phyloP scores from a whole-genome alignment of 2,329 filamentous ascomycete genomes.

The Biscogniauxia sp. region DNA sequence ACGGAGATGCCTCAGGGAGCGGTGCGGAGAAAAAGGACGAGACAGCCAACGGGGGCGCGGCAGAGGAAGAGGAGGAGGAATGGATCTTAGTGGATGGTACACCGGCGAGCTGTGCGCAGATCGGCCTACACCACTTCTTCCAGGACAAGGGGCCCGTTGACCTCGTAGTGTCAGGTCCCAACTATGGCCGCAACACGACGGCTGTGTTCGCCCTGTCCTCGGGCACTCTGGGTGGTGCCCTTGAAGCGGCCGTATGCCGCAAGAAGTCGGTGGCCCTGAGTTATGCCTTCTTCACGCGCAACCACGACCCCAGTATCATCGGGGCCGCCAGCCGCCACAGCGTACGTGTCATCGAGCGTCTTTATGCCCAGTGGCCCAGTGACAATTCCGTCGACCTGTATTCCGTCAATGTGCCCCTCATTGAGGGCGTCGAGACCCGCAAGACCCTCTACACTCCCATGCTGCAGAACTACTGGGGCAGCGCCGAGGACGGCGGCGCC shows the following conservation, averaged over 20 bases:
- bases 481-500: constrained; percentile 69
- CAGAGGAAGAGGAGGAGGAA: constrained; percentile 51
- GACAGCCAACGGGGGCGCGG: neutral
- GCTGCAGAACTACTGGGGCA: constrained; percentile 85
- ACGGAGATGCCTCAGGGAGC: constrained; percentile 16
- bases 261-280: constrained; percentile 75
- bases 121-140: constrained; percentile 79
- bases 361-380: constrained; percentile 70
- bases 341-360: constrained; percentile 74
- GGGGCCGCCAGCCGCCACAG: constrained; percentile 71
- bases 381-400: constrained; percentile 76
- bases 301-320: constrained; percentile 81
- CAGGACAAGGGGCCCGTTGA: constrained; percentile 69
- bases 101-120: constrained; percentile 77
- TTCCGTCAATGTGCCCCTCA: constrained; percentile 83
- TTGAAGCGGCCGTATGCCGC: constrained; percentile 73
- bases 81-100: constrained; percentile 82
- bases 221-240: constrained; percentile 72
- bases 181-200: constrained; percentile 81
- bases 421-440: constrained; percentile 67
- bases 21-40: neutral
- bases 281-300: constrained; percentile 90
- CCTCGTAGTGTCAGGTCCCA: constrained; percentile 75
- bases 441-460: constrained; percentile 82
- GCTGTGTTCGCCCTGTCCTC: constrained; percentile 75